A percentile compares a stretch with the other conserved stretches of the same genome.
Conservation (phyloP, 495 filamentous ascomycete genomes). For the Clohesyomyces aquaticus region DNA sequence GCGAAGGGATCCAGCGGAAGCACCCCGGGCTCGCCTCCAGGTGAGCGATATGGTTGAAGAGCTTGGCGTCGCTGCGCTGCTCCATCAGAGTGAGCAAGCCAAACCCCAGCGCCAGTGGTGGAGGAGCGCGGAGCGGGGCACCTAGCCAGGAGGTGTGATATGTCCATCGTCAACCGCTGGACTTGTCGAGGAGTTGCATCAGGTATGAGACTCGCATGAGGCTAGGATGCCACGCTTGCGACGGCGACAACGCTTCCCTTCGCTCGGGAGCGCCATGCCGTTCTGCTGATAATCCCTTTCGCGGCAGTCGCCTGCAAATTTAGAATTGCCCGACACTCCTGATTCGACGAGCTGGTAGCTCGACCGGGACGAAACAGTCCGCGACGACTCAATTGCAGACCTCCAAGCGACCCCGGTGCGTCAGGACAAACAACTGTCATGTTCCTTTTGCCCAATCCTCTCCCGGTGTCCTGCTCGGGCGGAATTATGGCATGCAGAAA, state of each 20-base stretch:
- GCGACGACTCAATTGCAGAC: too few relatives aligned
- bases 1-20: slow-evolving; percentile 16
- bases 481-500: background rate
- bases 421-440: background rate
- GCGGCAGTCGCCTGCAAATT: background rate
- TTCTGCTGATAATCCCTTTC: slow-evolving; percentile 2
- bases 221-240: background rate
- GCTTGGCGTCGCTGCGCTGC: slow-evolving; percentile 17
- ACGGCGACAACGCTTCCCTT: slow-evolving; percentile 10
- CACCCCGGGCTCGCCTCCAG: slow-evolving; percentile 34
- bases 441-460: background rate
- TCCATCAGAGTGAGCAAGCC: slow-evolving; percentile 18
- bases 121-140: background rate
- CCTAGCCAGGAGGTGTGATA: slow-evolving; percentile 2
- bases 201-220: slow-evolving; percentile 1
- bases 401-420: too few relatives aligned
- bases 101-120: background rate
- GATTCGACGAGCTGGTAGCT: too few relatives aligned
- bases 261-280: slow-evolving; percentile 27
- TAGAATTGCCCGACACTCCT: slow-evolving; percentile 9
- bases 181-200: slow-evolving; percentile 6
- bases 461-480: background rate
- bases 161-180: background rate
- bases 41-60: slow-evolving; percentile 10
- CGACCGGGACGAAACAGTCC: too few relatives aligned